These are phyloP conservation scores for Chiua sp. DNA, from an alignment of 1,284 basidiomycete genomes.

Conservation along the genomic window DNA sequence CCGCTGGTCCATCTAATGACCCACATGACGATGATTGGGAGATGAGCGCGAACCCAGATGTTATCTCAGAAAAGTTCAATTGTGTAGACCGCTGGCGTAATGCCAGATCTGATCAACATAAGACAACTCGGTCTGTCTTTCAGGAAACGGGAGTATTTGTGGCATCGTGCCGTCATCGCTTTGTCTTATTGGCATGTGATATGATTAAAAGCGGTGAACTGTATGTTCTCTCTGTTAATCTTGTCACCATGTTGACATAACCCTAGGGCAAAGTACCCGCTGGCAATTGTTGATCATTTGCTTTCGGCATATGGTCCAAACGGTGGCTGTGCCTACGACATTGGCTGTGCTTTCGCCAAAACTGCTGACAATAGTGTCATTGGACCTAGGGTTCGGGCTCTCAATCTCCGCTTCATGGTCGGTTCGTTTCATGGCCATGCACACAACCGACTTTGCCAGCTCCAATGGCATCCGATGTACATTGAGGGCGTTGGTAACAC, in stretches of 20 bases:
- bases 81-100: not conserved
- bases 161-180: not conserved
- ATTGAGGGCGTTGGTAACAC: constrained; percentile 3
- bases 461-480: constrained; percentile 12
- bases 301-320: constrained; percentile 1
- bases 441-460: constrained; percentile 22
- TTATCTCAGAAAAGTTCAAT: not conserved
- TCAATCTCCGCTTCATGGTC: constrained; percentile 13
- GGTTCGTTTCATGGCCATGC: constrained; percentile 38
- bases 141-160: not conserved
- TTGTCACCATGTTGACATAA: too few relatives aligned
- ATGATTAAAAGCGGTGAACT: constrained; percentile 21
- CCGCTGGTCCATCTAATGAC: too few relatives aligned
- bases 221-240: too few relatives aligned
- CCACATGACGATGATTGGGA: too few relatives aligned
- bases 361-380: not conserved
- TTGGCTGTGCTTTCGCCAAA: constrained; percentile 5
- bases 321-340: constrained; percentile 13
- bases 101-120: not conserved
- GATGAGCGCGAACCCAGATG: not conserved
- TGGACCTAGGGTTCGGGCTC: not conserved
- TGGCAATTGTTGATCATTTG: constrained; percentile 3
- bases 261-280: constrained; percentile 16
- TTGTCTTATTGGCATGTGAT: constrained; percentile 9
- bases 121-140: too few relatives aligned